Conservation (phyloP, 2,329 filamentous ascomycete species). For the Clarireedia paspali region DNA sequence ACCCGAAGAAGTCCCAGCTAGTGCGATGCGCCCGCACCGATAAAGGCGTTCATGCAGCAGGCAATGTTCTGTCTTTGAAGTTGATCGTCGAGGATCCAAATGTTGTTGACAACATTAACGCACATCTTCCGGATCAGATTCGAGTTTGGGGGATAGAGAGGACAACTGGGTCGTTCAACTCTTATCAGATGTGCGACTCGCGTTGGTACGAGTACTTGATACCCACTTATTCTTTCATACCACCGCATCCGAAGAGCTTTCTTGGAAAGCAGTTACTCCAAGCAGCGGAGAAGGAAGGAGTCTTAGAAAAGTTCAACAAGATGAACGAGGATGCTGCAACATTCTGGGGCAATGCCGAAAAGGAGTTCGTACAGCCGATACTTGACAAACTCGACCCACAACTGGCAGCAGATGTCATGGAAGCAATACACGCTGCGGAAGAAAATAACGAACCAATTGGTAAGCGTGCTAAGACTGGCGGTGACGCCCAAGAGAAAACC, state of each 20-base stretch:
- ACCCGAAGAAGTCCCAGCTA: constrained; percentile 92
- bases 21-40: constrained; percentile 93
- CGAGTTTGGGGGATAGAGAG: constrained; percentile 89
- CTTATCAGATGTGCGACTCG: constrained; percentile 91
- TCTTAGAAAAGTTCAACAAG: constrained; percentile 58
- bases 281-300: constrained; percentile 63
- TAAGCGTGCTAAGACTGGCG: not conserved
- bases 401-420: constrained; percentile 53
- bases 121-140: constrained; percentile 76
- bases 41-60: constrained; percentile 94
- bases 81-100: constrained; percentile 89
- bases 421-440: constrained; percentile 44
- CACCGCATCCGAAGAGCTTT: constrained; percentile 82
- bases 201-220: constrained; percentile 97
- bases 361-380: constrained; percentile 69
- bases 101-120: constrained; percentile 86
- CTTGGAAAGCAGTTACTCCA: constrained; percentile 79
- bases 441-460: constrained; percentile 15
- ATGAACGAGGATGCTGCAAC: constrained; percentile 69
- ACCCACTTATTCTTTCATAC: constrained; percentile 85
- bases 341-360: constrained; percentile 80
- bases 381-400: constrained; percentile 55
- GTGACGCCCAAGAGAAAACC: constrained; percentile 1
- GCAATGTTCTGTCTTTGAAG: constrained; percentile 92
- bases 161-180: constrained; percentile 86